These are phyloP conservation scores for Escallonia herrerae DNA, from an alignment of 129 eudicot genomes.

Conservation along the genomic window DNA sequence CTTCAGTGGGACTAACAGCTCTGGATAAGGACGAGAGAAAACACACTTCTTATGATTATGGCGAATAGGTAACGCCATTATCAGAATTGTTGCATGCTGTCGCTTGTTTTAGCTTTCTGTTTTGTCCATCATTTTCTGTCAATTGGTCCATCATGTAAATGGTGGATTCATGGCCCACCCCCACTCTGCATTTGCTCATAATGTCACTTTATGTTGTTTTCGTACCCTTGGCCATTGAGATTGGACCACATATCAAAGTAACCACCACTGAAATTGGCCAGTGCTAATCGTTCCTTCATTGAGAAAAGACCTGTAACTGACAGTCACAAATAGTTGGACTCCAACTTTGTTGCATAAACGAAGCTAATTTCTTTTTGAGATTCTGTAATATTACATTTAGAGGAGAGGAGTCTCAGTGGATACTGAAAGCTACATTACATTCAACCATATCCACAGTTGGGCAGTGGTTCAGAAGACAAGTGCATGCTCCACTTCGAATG, in stretches of 20 bases:
- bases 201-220: constrained; percentile 9
- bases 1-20: constrained; percentile 5
- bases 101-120: background rate
- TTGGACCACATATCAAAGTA: background rate
- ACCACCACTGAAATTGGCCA: background rate
- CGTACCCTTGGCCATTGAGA: background rate
- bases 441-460: no score
- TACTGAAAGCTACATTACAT: background rate
- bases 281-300: background rate
- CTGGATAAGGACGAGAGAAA: constrained; percentile 25
- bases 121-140: constrained; percentile 8
- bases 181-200: constrained; percentile 22
- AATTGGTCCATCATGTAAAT: constrained; percentile 32
- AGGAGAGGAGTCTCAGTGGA: background rate
- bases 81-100: background rate
- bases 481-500: background rate
- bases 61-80: constrained; percentile 19
- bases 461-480: background rate
- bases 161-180: constrained; percentile 58
- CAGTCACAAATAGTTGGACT: no score
- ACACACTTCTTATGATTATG: background rate
- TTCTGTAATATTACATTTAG: no score
- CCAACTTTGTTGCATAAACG: no score
- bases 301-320: no score
- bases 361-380: no score